Conservation (phyloP, 2,329 filamentous ascomycete species). For the Pseudocercospora pini-densiflorae region DNA sequence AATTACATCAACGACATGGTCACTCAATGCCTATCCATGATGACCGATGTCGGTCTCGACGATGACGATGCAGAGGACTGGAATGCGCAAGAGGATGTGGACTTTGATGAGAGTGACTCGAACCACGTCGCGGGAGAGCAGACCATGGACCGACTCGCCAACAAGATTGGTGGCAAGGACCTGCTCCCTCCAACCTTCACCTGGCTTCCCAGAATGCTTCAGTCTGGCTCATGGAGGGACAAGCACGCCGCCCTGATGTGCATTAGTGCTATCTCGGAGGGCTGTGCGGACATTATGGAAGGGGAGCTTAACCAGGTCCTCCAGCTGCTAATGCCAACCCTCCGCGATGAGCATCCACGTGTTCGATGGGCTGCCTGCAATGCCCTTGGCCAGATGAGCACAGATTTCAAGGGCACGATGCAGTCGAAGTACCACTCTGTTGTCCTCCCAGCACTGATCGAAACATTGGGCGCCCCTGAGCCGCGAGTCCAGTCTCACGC, state of each 20-base stretch:
- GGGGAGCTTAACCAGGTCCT: conserved; percentile 92
- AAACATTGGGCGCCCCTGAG: conserved; percentile 86
- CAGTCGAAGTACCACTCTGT: conserved; percentile 91
- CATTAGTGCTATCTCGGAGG: conserved; percentile 97
- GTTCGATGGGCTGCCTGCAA: conserved; percentile 98
- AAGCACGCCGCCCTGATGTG: conserved; percentile 97
- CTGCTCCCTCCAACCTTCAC: conserved; percentile 92
- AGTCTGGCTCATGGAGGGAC: conserved; percentile 90
- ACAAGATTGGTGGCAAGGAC: conserved; percentile 94
- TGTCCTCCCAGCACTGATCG: conserved; percentile 88
- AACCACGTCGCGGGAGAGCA: conserved; percentile 99
- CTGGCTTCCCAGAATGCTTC: conserved; percentile 98
- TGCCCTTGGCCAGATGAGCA: conserved; percentile 99
- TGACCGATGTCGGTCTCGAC: conserved; percentile 94
- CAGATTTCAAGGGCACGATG: conserved; percentile 97
- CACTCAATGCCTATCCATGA: conserved; percentile 93
- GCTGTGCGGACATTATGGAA: conserved; percentile 94
- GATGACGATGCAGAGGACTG: conserved; percentile 95
- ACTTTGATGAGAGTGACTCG: conserved; percentile 92
- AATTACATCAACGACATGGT: conserved; percentile 96
- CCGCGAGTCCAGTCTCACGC: conserved; percentile 96
- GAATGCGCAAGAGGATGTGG: conserved; percentile 91
- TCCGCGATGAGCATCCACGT: conserved; percentile 87
- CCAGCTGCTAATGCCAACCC: conserved; percentile 88
- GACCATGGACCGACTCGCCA: conserved; percentile 96